Evolutionary conservation across 306 rosid genomes (phyloP).

Genomic region (Prunus dulcis): DNA sequence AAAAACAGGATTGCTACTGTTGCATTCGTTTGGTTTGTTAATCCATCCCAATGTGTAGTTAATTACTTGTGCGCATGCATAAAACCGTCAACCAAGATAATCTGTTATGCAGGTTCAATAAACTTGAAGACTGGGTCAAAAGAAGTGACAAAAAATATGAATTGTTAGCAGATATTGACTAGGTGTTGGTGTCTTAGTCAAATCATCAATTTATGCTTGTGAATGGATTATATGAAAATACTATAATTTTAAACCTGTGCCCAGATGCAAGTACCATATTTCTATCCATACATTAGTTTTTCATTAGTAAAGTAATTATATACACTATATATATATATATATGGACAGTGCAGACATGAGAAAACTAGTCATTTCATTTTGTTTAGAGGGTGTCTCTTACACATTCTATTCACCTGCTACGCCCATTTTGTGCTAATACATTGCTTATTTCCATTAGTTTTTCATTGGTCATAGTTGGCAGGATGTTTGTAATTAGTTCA

Average conservation of each 20-base stretch:
- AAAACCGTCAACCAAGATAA: neutral
- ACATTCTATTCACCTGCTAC: neutral
- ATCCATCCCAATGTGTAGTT: neutral
- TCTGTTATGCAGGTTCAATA: neutral
- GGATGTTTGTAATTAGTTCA: neutral
- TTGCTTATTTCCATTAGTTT: neutral
- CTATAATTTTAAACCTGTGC: neutral
- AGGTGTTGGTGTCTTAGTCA: neutral
- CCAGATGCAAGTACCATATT: neutral
- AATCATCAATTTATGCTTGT: neutral
- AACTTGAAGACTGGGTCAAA: neutral
- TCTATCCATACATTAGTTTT: neutral
- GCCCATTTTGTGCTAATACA: neutral
- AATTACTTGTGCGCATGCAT: neutral
- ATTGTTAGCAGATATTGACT: neutral
- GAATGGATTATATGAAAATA: neutral
- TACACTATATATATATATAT: neutral
- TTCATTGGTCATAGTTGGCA: neutral
- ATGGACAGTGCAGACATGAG: neutral
- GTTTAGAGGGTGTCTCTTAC: neutral
- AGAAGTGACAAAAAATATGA: neutral
- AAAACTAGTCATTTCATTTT: neutral
- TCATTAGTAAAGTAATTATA: neutral
- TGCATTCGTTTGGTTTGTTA: neutral
- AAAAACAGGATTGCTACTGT: neutral